Evolutionary conservation across 2,329 filamentous ascomycete genomes (phyloP).

Genomic region (Aspergillus pseudoviridinutans): DNA sequence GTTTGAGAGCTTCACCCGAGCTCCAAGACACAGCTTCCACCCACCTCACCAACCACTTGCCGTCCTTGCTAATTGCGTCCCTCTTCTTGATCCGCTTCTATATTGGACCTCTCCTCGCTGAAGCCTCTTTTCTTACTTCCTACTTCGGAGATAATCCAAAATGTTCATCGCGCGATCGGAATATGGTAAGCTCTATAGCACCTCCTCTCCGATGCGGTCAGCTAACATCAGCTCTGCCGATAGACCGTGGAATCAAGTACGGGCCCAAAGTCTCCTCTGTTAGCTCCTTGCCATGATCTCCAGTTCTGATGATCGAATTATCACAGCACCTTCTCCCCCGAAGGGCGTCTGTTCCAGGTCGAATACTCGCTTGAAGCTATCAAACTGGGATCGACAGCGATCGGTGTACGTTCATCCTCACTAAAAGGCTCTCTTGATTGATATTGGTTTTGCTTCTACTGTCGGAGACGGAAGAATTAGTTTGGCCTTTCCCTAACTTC

Average conservation of each 20-base stretch:
- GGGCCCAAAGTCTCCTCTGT: slow-evolving; percentile 29
- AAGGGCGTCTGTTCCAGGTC: slow-evolving; percentile 99
- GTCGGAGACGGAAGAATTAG: background rate
- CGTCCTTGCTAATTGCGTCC: background rate
- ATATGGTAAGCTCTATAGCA: slow-evolving; percentile 71
- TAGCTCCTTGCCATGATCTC: slow-evolving; percentile 5
- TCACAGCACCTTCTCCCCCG: slow-evolving; percentile 92
- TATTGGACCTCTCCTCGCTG: background rate
- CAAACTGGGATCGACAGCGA: slow-evolving; percentile 97
- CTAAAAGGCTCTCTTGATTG: background rate
- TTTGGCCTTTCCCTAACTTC: slow-evolving; percentile 7
- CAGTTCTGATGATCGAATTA: slow-evolving; percentile 20
- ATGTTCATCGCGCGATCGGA: slow-evolving; percentile 99
- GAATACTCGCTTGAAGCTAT: slow-evolving; percentile 99
- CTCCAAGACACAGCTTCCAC: slow-evolving; percentile 19
- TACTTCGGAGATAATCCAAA: slow-evolving; percentile 46
- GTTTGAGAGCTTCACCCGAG: slow-evolving; percentile 28
- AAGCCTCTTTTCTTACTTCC: slow-evolving; percentile 1
- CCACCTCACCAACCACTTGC: slow-evolving; percentile 11
- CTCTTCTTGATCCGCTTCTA: background rate
- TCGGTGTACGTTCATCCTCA: slow-evolving; percentile 61
- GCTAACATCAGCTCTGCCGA: slow-evolving; percentile 30
- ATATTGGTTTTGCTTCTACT: background rate
- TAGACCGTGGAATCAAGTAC: slow-evolving; percentile 97
- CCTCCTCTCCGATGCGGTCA: slow-evolving; percentile 22